Evolutionary conservation across 2,329 filamentous ascomycete genomes (phyloP).

Genomic region (Metarhizium rileyi): DNA sequence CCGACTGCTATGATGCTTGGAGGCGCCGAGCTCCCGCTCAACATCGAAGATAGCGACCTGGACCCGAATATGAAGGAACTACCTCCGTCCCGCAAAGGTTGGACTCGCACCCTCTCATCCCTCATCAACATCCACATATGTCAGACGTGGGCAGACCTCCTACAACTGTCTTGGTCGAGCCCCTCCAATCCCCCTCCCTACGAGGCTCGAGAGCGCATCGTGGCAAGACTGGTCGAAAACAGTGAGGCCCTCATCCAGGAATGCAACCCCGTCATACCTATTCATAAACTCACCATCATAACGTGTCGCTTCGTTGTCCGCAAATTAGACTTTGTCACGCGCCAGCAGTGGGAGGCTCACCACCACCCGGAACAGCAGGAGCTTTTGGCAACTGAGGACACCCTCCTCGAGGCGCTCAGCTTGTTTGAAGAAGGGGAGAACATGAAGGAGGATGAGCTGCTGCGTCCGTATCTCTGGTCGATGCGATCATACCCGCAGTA

Average conservation of each 20-base stretch:
- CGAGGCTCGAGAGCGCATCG: slow-evolving; percentile 25
- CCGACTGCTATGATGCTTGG: slow-evolving; percentile 1
- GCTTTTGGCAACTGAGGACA: slow-evolving; percentile 19
- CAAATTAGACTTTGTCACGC: slow-evolving; percentile 25
- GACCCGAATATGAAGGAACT: slow-evolving; percentile 26
- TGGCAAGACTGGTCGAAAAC: slow-evolving; percentile 20
- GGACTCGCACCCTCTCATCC: slow-evolving; percentile 48
- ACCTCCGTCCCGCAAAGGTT: slow-evolving; percentile 32
- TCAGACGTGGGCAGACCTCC: slow-evolving; percentile 14
- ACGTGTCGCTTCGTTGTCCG: slow-evolving; percentile 19
- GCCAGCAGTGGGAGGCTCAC: slow-evolving; percentile 17
- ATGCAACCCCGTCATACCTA: slow-evolving; percentile 43
- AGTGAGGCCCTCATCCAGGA: slow-evolving; percentile 27
- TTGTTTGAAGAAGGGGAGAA: slow-evolving; percentile 22
- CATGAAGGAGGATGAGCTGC: slow-evolving; percentile 25
- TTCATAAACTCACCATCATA: slow-evolving; percentile 21
- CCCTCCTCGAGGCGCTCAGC: slow-evolving; percentile 22
- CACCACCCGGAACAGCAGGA: slow-evolving; percentile 12
- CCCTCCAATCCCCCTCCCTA: background rate
- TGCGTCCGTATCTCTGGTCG: slow-evolving; percentile 28
- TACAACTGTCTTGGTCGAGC: slow-evolving; percentile 11
- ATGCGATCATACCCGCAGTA: slow-evolving; percentile 31
- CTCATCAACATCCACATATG: slow-evolving; percentile 43
- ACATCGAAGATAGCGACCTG: slow-evolving; percentile 45
- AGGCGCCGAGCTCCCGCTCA: slow-evolving; percentile 43